Evolutionary conservation across 2,329 filamentous ascomycete species (phyloP).

Genomic region (Teratosphaeria nubilosa): DNA sequence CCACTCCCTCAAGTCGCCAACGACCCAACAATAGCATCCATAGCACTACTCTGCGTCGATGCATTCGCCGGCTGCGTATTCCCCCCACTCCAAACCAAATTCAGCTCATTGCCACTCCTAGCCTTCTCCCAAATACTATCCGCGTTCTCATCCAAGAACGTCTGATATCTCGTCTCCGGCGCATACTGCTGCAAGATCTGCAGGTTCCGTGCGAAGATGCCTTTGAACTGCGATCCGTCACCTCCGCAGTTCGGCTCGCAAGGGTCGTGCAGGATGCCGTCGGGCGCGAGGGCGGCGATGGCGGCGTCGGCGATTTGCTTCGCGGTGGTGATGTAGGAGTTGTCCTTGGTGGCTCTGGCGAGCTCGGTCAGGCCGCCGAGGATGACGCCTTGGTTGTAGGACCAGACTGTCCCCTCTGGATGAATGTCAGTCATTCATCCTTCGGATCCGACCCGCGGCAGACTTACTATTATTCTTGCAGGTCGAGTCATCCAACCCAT

Average conservation of each 20-base stretch:
- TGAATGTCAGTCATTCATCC: neutral
- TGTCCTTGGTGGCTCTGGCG: slow-evolving; percentile 26
- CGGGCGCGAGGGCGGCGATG: slow-evolving; percentile 26
- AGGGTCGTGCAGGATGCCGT: slow-evolving; percentile 32
- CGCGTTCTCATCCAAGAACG: slow-evolving; percentile 52
- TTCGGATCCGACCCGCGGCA: neutral
- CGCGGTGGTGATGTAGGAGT: slow-evolving; percentile 27
- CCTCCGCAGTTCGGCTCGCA: slow-evolving; percentile 29
- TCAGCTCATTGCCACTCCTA: slow-evolving; percentile 44
- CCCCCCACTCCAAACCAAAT: slow-evolving; percentile 51
- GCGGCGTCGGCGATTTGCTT: slow-evolving; percentile 32
- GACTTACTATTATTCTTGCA: slow-evolving; percentile 43
- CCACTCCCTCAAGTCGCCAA: slow-evolving; percentile 8
- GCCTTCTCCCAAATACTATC: slow-evolving; percentile 55
- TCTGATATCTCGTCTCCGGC: slow-evolving; percentile 39
- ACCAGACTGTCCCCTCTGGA: slow-evolving; percentile 13
- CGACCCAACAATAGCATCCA: slow-evolving; percentile 24
- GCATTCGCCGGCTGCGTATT: slow-evolving; percentile 27
- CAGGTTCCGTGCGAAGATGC: slow-evolving; percentile 58
- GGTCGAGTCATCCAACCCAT: slow-evolving; percentile 32
- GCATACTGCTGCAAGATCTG: slow-evolving; percentile 45
- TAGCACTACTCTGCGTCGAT: slow-evolving; percentile 21
- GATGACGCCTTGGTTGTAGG: slow-evolving; percentile 54
- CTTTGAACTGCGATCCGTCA: slow-evolving; percentile 57
- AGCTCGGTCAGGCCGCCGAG: slow-evolving; percentile 49